Conservation (phyloP, 371 early-diverging fungal genomes). For the Mortierella sp. region DNA sequence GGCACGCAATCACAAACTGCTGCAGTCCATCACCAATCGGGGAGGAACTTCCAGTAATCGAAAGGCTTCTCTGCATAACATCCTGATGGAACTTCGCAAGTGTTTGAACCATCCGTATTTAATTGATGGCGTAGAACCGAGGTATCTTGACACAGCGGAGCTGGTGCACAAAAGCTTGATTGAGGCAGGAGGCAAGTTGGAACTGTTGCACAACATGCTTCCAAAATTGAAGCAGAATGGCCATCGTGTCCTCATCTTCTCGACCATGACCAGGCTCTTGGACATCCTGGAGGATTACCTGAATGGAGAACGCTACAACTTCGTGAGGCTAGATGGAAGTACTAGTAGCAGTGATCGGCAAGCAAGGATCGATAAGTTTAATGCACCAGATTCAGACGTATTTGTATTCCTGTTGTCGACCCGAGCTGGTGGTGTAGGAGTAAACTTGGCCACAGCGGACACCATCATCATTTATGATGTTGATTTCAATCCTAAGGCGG, state of each 20-base stretch:
- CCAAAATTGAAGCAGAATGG: slow-evolving; percentile 82
- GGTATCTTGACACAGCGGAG: slow-evolving; percentile 70
- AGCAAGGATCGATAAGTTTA: slow-evolving; percentile 85
- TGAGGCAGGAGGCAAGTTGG: slow-evolving; percentile 91
- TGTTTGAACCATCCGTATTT: slow-evolving; percentile 91
- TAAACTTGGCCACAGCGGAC: slow-evolving; percentile 95
- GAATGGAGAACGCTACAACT: slow-evolving; percentile 75
- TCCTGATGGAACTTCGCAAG: slow-evolving; percentile 86
- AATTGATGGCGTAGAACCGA: slow-evolving; percentile 90
- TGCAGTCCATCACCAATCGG: slow-evolving; percentile 61
- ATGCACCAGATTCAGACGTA: slow-evolving; percentile 75
- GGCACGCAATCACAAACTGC: slow-evolving; percentile 62
- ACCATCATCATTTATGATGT: slow-evolving; percentile 95
- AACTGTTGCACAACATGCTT: slow-evolving; percentile 91
- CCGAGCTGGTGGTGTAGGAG: slow-evolving; percentile 95
- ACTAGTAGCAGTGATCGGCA: slow-evolving; percentile 77
- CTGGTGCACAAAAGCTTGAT: slow-evolving; percentile 83
- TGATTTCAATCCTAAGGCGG: slow-evolving; percentile 96
- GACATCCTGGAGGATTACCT: slow-evolving; percentile 95
- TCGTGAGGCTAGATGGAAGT: slow-evolving; percentile 87
- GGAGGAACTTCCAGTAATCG: slow-evolving; percentile 42
- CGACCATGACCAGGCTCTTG: slow-evolving; percentile 91
- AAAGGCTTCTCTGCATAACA: slow-evolving; percentile 54
- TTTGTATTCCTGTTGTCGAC: slow-evolving; percentile 90
- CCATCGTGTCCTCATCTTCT: slow-evolving; percentile 95